phyloP scores from a whole-genome alignment of 169 alveolate species.

The Perkinsus olseni region DNA sequence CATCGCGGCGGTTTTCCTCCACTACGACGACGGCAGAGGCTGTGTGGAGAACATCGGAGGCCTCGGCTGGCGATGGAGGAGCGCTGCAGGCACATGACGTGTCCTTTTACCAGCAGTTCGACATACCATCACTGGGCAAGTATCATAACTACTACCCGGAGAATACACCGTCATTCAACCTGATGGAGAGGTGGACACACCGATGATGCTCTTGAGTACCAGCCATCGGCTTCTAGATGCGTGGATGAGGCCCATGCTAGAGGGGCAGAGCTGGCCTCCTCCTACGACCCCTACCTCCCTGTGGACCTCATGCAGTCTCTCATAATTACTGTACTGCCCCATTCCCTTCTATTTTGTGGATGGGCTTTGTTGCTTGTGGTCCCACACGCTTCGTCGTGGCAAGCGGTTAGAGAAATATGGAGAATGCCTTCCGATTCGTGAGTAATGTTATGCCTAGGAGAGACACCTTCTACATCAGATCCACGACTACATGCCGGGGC shows the following conservation, averaged over 20 bases:
- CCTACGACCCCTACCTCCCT: not conserved
- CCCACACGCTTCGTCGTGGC: no score
- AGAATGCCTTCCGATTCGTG: no score
- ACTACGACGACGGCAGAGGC: no score
- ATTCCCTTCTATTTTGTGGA: no score
- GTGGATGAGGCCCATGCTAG: not conserved
- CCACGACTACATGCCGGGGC: not conserved
- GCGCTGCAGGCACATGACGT: not conserved
- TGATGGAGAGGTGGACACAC: not conserved
- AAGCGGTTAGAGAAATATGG: no score
- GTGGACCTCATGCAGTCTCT: not conserved
- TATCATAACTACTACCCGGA: not conserved
- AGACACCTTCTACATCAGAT: not conserved
- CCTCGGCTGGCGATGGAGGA: not conserved
- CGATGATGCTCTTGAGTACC: not conserved
- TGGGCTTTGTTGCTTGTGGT: no score
- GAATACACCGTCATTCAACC: not conserved
- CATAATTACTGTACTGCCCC: not conserved
- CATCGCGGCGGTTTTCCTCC: not conserved
- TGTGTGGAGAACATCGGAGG: not conserved
- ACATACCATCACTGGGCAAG: not conserved
- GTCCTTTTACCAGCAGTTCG: not conserved
- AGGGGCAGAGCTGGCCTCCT: not conserved
- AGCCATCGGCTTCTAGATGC: not conserved
- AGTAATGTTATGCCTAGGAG: no score